Base-by-base conservation (phyloP, 495 filamentous ascomycete species). In the Hypoxylon crocopeplum region DNA sequence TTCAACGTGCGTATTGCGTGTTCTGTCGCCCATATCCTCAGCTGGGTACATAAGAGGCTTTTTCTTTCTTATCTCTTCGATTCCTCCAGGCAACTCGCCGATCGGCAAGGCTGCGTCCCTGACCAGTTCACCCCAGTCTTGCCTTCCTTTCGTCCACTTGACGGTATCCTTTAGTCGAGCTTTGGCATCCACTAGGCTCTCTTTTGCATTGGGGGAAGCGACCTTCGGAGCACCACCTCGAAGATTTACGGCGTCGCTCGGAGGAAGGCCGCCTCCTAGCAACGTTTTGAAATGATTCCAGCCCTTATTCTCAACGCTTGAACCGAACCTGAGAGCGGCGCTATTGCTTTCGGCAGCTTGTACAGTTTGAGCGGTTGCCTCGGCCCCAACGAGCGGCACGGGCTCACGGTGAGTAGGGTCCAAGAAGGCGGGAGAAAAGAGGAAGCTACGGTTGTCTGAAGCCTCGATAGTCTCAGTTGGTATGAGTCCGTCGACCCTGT, bases 41-140 rank as follows among this genome's bases (percentile, higher is more conserved):
- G 16, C 16, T 7, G 48, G 48, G 29, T 58, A 50, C 60, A 54
- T 64, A 1, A 64, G 15, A 21, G 60, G 60, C 4, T 3, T 16
- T 22, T 32, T 62, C 0, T 2, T 39, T 0, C 12, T 0, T 0
- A 58, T 3, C 1, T 49, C 16, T 10, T 24, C 21, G 15, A 49
- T 16, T 1, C 16, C 7, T 7, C 39, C 5, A 19, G 42, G 42
- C 4, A 54, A 1, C 0, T 19, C 0, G 4, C 10, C 0, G 7
- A 3, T 6, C 2, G 16, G 10, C 25, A 62, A 0, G 7, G 5
- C 10, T 22, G 59, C 34, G 30, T 42, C 33, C 3, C 36, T 8
- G 13, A 3, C 15, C 2, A 56, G 33, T 0, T 5, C n/a, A 7
- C 7, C 11, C 59, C 59, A 63, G 25, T 32, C 29, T 12, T 8